Base-by-base conservation (phyloP, 2,329 filamentous ascomycete genomes). In the Lasiodiplodia citricola region DNA sequence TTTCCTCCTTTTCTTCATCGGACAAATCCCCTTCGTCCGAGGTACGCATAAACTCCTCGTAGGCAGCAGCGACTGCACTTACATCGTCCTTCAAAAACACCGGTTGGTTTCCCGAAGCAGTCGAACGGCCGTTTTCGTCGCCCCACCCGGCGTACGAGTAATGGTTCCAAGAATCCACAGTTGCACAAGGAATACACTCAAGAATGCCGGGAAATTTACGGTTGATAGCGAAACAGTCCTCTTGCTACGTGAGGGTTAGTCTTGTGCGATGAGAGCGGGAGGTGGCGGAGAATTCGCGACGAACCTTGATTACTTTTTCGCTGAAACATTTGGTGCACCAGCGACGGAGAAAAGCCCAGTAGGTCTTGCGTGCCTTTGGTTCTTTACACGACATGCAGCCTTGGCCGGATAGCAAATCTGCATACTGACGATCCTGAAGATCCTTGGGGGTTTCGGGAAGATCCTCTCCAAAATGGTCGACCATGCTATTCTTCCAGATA, bases 291-390 rank as follows among this genome's bases (percentile, higher is more conserved):
- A 35, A 56, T 47, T 31, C 57, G 35, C 21, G 47, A 60, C 70
- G 37, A 63, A 73, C 75, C 67, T 68, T 68, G 37, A 72, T 67
- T 6, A 75, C 77, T 64, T 80, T 80, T 11, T 71, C 70, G 18
- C 75, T 74, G 60, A 81, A 73, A 69, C 80, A 82, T 10, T 71
- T 70, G 63, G 79, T 78, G 71, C 80, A 82, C 79, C 79, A 81
- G n/a, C 80, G 77, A 13, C 79, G 76, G 25, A 79, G 75, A 62
- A 81, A 81, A 2, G 78, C 78, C 80, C 80, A 82, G 68, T 81
- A 82, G 4, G 79, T 80, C 71, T 81, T 82, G 70, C 80, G 75
- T 7, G 79, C 79, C 41, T 74, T 75, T 5, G 72, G 73, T 14
- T 78, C 73, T 16, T 73, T 71, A 70, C 80, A 81, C 37, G 74